phyloP scores from a whole-genome alignment of 1,284 basidiomycete genomes.

The Athelia sp. region DNA sequence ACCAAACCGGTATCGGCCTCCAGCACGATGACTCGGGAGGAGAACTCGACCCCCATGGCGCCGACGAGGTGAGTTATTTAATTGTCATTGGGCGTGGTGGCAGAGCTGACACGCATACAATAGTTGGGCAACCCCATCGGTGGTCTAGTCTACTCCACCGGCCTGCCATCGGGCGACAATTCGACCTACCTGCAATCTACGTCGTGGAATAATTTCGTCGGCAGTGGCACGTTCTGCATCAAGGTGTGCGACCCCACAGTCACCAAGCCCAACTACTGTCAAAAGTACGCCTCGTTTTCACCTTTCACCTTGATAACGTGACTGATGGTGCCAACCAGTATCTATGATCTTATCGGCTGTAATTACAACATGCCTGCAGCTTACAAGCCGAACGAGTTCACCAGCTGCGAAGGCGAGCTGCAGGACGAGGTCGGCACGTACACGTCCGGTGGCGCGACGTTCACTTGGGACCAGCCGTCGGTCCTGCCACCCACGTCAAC shows the following conservation, averaged over 20 bases:
- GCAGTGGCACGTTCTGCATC: conserved; percentile 4
- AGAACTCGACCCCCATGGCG: conserved; percentile 40
- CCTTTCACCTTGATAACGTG: neutral
- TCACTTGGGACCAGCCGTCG: neutral
- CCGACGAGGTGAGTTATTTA: conserved; percentile 34
- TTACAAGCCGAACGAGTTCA: conserved; percentile 38
- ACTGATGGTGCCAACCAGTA: conserved; percentile 11
- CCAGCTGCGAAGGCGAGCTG: conserved; percentile 33
- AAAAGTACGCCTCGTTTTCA: conserved; percentile 25
- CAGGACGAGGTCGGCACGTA: conserved; percentile 4
- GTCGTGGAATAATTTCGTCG: conserved; percentile 4
- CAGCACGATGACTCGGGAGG: conserved; percentile 38
- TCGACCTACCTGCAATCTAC: neutral
- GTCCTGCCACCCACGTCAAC: neutral
- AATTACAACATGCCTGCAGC: conserved; percentile 48
- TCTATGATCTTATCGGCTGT: conserved; percentile 46
- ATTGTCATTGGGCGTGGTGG: too few relatives aligned
- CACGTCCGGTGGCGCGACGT: neutral
- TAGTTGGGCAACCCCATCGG: conserved; percentile 48
- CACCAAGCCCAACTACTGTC: conserved; percentile 40
- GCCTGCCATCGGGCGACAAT: neutral
- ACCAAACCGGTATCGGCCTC: conserved; percentile 41
- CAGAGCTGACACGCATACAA: conserved; percentile 14
- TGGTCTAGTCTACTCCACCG: conserved; percentile 44
- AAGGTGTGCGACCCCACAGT: conserved; percentile 34